Evolutionary conservation across 2,329 filamentous ascomycete genomes (phyloP), one percentile per base, ranked within the genome.

Genomic region (Pyricularia pennisetigena): DNA sequence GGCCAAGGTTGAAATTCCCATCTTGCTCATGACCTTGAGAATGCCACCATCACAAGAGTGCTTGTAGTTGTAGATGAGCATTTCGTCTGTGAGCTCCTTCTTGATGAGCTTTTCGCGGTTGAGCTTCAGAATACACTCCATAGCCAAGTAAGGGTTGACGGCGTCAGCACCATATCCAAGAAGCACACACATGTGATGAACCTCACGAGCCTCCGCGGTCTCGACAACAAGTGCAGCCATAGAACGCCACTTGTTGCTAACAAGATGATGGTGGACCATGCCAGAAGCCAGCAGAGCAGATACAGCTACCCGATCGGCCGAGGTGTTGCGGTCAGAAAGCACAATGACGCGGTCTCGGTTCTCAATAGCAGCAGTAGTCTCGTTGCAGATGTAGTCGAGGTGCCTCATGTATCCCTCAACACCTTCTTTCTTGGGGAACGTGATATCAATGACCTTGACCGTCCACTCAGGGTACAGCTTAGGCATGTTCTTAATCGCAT

Each of bases 21-120:
- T 98, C 85, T 98, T 98, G 79, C 91, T 95, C 94, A 98, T 98
- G 78, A 98, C 94, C 81, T 98, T 98, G 71, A 98, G 84, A 71
- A 98, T 97, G 82, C 94, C 94, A 75, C 94, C 94, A 73, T 97
- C 94, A 74, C 92, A 94, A 71, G 94, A 97, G 79, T 96, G 92
- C 82, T 96, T 97, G 85, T 97, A 98, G 82, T 98, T 98, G 74
- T 90, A 88, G 72, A 97, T 94, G 68, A 97, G 88, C 74, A 89
- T 86, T 70, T 97, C 90, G 69, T 95, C 87, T 24, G 85, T 86
- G 62, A 97, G 82, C 78, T 95, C 91, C 85, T 96, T 97, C 78
- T 93, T 90, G 78, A 97, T 96, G 71, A 97, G 83, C 67, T 91
- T 91, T 80, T 98, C 94, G 65, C 92, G 90, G 82, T 97, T 93